phyloP scores from a whole-genome alignment of 768 basidiomycete genomes.

The Boletus tomentosulus region DNA sequence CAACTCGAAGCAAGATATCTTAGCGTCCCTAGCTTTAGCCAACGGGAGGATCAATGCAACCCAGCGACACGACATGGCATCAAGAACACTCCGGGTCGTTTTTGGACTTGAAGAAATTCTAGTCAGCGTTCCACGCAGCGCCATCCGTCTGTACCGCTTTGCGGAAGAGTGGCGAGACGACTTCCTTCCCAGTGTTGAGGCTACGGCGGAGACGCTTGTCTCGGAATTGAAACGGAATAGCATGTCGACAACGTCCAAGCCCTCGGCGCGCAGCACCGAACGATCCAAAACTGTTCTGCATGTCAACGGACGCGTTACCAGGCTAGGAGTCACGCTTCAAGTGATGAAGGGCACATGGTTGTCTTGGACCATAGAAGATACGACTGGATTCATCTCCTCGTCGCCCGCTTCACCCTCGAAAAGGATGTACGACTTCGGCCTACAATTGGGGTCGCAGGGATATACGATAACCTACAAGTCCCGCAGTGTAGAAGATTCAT shows the following conservation, averaged over 20 bases:
- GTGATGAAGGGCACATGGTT: constrained; percentile 89
- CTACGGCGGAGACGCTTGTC: constrained; percentile 58
- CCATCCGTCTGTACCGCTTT: constrained; percentile 72
- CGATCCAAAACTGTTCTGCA: constrained; percentile 33
- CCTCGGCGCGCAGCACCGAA: constrained; percentile 18
- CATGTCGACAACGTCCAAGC: constrained; percentile 31
- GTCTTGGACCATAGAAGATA: constrained; percentile 62
- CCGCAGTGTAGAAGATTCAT: constrained; percentile 29
- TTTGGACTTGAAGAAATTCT: constrained; percentile 44
- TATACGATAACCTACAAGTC: constrained; percentile 55
- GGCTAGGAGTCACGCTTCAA: constrained; percentile 61
- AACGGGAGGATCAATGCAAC: constrained; percentile 45
- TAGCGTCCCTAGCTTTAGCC: constrained; percentile 56
- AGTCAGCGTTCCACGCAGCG: constrained; percentile 74
- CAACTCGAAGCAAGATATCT: constrained; percentile 45
- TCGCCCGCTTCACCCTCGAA: constrained; percentile 31
- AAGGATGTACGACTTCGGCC: constrained; percentile 49
- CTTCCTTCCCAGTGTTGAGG: constrained; percentile 71
- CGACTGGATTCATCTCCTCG: constrained; percentile 44
- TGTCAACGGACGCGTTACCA: constrained; percentile 48
- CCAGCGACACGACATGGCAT: constrained; percentile 42
- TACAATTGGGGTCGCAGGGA: constrained; percentile 58
- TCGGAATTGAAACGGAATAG: constrained; percentile 53
- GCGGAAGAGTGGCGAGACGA: constrained; percentile 80
- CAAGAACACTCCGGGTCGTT: constrained; percentile 40